phyloP scores from a whole-genome alignment of 805 yeast species.

The Lachancea mirantina region DNA sequence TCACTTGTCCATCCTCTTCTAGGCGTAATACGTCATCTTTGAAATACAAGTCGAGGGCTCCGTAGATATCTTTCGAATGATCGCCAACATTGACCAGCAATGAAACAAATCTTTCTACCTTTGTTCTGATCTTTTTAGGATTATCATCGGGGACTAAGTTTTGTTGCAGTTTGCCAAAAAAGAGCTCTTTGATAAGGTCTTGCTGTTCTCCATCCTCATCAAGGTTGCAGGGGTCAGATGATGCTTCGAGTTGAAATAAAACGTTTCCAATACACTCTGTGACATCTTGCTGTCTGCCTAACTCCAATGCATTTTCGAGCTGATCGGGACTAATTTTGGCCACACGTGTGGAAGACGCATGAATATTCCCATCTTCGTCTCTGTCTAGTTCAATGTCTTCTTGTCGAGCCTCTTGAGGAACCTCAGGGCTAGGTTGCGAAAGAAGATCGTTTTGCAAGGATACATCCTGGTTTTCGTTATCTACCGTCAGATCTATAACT shows the following conservation, averaged over 20 bases:
- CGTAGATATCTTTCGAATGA: constrained; percentile 83
- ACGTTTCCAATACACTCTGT: constrained; percentile 96
- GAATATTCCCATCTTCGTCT: constrained; percentile 1
- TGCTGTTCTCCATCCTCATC: constrained; percentile 75
- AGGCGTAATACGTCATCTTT: constrained; percentile 57
- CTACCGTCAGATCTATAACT: constrained; percentile 6
- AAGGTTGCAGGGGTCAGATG: constrained; percentile 56
- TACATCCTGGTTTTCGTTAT: neutral
- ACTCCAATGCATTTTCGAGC: constrained; percentile 65
- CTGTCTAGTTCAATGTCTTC: no score
- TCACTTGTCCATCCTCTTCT: constrained; percentile 64
- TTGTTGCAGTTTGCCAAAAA: constrained; percentile 83
- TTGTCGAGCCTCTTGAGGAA: no score
- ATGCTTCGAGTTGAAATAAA: constrained; percentile 82
- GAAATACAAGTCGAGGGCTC: constrained; percentile 80
- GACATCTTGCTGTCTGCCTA: constrained; percentile 94
- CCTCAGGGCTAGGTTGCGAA: no score
- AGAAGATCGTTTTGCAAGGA: no score
- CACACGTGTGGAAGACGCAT: constrained; percentile 19
- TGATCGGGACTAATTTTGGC: constrained; percentile 46
- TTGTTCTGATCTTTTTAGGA: constrained; percentile 37
- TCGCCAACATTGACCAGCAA: constrained; percentile 80
- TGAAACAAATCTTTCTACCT: constrained; percentile 70
- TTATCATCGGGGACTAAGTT: constrained; percentile 47
- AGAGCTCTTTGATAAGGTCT: constrained; percentile 72